Conservation (phyloP, 2,329 filamentous ascomycete species). For the Claviceps fusiformis region DNA sequence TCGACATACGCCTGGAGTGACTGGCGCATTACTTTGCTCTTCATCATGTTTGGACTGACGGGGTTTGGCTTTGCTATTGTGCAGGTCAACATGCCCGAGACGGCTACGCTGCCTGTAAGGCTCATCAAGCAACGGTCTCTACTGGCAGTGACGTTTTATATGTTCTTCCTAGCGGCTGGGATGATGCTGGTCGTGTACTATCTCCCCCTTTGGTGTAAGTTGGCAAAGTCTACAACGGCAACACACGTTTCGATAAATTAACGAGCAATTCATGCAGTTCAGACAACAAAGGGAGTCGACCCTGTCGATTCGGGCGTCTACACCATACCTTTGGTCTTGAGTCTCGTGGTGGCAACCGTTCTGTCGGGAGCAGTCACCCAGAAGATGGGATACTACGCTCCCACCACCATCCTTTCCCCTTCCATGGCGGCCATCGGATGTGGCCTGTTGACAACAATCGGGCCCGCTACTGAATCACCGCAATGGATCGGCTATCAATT, state of each 20-base stretch:
- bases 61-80: slow-evolving; percentile 31
- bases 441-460: slow-evolving; percentile 42
- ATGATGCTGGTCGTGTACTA: background rate
- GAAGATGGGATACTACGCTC: slow-evolving; percentile 27
- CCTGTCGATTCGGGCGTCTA: background rate
- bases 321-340: background rate
- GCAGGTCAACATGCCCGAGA: slow-evolving; percentile 28
- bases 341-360: background rate
- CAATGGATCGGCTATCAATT: slow-evolving; percentile 47
- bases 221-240: background rate
- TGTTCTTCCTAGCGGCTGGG: background rate
- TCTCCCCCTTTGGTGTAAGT: background rate
- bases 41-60: slow-evolving; percentile 34
- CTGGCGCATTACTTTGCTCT: slow-evolving; percentile 34
- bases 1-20: slow-evolving; percentile 35
- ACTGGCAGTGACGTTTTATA: slow-evolving; percentile 23
- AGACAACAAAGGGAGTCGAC: background rate
- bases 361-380: slow-evolving; percentile 28
- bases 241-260: background rate
- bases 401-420: slow-evolving; percentile 27
- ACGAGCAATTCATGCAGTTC: background rate
- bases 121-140: slow-evolving; percentile 33
- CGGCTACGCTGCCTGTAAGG: slow-evolving; percentile 32
- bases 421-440: slow-evolving; percentile 26
- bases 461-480: slow-evolving; percentile 26